phyloP scores from a whole-genome alignment of 164 flowering plant species.

The Magnolia kwangsiensis region DNA sequence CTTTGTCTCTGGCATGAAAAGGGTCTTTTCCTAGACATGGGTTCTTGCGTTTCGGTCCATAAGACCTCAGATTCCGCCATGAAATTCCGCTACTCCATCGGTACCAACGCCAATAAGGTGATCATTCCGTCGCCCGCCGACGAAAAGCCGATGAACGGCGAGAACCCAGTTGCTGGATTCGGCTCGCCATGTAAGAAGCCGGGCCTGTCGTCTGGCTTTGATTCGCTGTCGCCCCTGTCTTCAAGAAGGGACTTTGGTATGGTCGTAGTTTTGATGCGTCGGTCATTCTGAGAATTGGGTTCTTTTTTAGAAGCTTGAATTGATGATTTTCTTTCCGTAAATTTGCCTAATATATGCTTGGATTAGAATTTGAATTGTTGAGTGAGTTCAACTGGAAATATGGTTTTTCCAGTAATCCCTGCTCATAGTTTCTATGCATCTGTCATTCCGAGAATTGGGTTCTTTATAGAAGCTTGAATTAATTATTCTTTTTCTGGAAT shows the following conservation, averaged over 20 bases:
- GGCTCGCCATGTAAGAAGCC: constrained; percentile 12
- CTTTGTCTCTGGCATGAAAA: constrained; percentile 7
- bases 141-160: constrained; percentile 21
- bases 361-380: too few species aligned
- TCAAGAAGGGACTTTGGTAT: constrained; percentile 13
- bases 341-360: too few species aligned
- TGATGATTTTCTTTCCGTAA: not conserved
- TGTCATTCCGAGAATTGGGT: too few species aligned
- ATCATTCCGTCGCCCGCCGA: constrained; percentile 38
- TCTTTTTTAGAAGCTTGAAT: not conserved
- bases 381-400: too few species aligned
- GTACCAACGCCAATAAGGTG: constrained; percentile 29
- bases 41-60: constrained; percentile 49
- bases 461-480: too few species aligned
- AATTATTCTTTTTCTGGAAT: too few species aligned
- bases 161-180: constrained; percentile 17
- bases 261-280: not conserved
- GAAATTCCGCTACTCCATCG: constrained; percentile 27
- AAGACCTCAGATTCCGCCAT: constrained; percentile 35
- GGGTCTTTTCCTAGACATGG: constrained; percentile 35
- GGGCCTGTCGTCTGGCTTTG: not conserved
- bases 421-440: too few species aligned
- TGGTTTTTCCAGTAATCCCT: too few species aligned
- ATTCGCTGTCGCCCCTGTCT: constrained; percentile 19
- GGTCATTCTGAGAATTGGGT: not conserved